Evolutionary conservation across 768 basidiomycete species (phyloP).

Genomic region (Clitopilus passeckerianus): DNA sequence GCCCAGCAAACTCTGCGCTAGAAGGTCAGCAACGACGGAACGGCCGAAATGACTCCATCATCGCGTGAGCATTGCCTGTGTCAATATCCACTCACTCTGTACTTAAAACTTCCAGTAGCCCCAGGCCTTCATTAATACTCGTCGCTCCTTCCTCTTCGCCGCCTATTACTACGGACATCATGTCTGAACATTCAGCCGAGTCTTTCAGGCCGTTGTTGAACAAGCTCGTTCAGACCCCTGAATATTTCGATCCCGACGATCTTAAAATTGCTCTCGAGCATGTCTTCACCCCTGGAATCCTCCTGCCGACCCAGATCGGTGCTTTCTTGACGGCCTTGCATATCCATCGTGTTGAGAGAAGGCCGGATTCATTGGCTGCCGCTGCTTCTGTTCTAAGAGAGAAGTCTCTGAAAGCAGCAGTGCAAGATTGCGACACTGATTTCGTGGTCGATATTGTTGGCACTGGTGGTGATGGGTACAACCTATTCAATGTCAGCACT

Average conservation of each 20-base stretch:
- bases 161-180: background rate
- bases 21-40: background rate
- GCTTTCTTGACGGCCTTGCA: constrained; percentile 88
- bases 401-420: constrained; percentile 59
- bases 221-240: constrained; percentile 76
- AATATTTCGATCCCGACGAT: constrained; percentile 76
- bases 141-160: background rate
- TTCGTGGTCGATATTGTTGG: constrained; percentile 81
- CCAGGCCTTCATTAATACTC: background rate
- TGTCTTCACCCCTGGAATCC: constrained; percentile 59
- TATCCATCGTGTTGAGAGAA: constrained; percentile 69
- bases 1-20: background rate
- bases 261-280: constrained; percentile 70
- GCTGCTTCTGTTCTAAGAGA: constrained; percentile 71
- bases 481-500: constrained; percentile 96
- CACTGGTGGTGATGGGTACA: constrained; percentile 92
- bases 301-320: constrained; percentile 75
- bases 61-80: background rate
- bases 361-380: constrained; percentile 72
- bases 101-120: background rate
- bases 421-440: constrained; percentile 57
- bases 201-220: constrained; percentile 76
- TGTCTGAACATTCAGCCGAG: constrained; percentile 23
- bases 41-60: background rate
- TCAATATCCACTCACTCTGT: background rate